These are phyloP conservation scores for Hortiboletus campestris DNA, from an alignment of 768 basidiomycete genomes.

Conservation along the genomic window DNA sequence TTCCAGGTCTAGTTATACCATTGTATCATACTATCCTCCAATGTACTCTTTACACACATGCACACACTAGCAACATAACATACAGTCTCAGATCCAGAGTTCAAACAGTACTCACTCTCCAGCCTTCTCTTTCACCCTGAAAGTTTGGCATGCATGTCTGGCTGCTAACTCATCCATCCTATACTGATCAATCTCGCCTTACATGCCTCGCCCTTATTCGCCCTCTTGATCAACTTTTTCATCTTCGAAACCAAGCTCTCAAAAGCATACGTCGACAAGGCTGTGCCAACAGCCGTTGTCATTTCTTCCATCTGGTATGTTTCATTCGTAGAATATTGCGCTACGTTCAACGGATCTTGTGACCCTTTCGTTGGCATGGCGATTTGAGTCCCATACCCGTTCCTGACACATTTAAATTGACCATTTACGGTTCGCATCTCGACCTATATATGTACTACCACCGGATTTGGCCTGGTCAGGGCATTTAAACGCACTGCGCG, in stretches of 20 bases:
- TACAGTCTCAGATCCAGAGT: too few relatives aligned
- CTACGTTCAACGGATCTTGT: constrained; percentile 60
- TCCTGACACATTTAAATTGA: constrained; percentile 67
- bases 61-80: too few relatives aligned
- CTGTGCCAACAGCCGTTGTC: constrained; percentile 15
- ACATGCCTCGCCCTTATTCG: constrained; percentile 60
- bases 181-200: constrained; percentile 59
- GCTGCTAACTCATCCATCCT: too few relatives aligned
- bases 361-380: constrained; percentile 26
- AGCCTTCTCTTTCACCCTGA: too few relatives aligned
- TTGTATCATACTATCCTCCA: too few relatives aligned
- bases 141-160: too few relatives aligned
- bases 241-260: constrained; percentile 59
- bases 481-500: constrained; percentile 58
- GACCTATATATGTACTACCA: constrained; percentile 60
- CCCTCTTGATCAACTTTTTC: constrained; percentile 68
- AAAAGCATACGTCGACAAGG: constrained; percentile 5
- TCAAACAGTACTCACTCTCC: too few relatives aligned
- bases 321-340: constrained; percentile 67
- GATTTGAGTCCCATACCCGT: constrained; percentile 74
- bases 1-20: too few relatives aligned
- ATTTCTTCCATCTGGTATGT: constrained; percentile 49
- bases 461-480: constrained; percentile 52
- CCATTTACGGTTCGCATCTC: constrained; percentile 47
- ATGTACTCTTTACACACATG: too few relatives aligned